phyloP scores from a whole-genome alignment of 352 stramenopile genomes.

The Pythium plurisporium region DNA sequence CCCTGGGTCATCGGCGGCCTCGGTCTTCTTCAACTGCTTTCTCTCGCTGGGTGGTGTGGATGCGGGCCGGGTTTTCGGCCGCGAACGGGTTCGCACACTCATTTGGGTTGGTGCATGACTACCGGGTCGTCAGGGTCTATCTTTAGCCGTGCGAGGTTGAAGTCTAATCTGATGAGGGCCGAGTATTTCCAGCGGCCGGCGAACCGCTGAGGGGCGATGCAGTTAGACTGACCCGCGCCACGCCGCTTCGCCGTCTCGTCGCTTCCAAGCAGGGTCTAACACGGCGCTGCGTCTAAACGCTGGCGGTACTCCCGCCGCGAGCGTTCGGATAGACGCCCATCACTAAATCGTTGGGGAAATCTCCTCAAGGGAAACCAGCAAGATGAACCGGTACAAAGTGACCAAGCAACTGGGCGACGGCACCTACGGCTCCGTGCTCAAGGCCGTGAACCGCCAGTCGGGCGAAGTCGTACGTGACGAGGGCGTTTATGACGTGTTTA shows the following conservation, averaged over 20 bases:
- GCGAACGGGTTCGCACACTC: too few species aligned
- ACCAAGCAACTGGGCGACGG: conserved; percentile 95
- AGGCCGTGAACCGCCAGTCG: conserved; percentile 91
- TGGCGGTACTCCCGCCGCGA: too few species aligned
- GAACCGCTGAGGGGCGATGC: not conserved
- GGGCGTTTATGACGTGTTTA: not conserved
- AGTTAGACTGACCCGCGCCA: conserved; percentile 13
- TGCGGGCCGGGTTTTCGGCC: too few species aligned
- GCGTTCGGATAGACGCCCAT: not conserved
- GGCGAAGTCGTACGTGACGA: conserved; percentile 85
- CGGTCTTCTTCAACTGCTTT: too few species aligned
- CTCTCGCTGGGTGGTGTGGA: too few species aligned
- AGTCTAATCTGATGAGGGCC: conserved; percentile 7
- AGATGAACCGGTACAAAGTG: conserved; percentile 92
- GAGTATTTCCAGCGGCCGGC: not conserved
- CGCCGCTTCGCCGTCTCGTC: conserved; percentile 12
- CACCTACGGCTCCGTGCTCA: conserved; percentile 94
- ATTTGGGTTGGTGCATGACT: too few species aligned
- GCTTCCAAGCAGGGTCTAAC: conserved; percentile 2
- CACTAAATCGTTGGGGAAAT: not conserved
- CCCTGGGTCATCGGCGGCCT: conserved; percentile 52
- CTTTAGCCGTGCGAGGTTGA: too few species aligned
- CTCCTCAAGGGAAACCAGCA: not conserved
- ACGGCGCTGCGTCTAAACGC: too few species aligned
- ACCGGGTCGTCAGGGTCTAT: too few species aligned